Evolutionary conservation across 176 grass and related monocot genomes (phyloP).

Genomic region (Avena sativa): DNA sequence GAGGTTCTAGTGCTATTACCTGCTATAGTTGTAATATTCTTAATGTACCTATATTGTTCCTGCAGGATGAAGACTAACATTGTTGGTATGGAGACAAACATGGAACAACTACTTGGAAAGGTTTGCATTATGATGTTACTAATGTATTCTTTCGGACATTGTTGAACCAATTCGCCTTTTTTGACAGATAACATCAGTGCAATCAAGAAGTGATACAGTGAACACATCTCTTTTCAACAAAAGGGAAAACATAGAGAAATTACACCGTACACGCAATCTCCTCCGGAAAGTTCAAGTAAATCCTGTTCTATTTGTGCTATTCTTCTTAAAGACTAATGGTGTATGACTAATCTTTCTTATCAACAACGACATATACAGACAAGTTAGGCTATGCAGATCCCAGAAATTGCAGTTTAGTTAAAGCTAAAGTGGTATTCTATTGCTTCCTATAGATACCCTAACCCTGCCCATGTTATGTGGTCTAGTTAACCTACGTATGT

Average conservation of each 20-base stretch:
- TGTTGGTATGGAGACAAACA: slow-evolving; percentile 90
- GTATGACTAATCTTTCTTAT: slow-evolving; percentile 21
- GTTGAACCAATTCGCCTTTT: slow-evolving; percentile 28
- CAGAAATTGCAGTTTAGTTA: slow-evolving; percentile 8
- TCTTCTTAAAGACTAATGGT: slow-evolving; percentile 11
- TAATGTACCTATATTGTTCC: slow-evolving; percentile 30
- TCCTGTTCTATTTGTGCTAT: slow-evolving; percentile 37
- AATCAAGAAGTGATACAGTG: slow-evolving; percentile 93
- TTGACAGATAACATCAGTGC: slow-evolving; percentile 88
- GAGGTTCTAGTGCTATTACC: slow-evolving; percentile 36
- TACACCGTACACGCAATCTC: slow-evolving; percentile 95
- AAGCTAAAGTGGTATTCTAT: slow-evolving; percentile 34
- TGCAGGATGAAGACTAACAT: slow-evolving; percentile 98
- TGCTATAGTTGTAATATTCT: slow-evolving; percentile 34
- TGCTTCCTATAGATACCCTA: neutral
- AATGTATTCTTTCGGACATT: slow-evolving; percentile 30
- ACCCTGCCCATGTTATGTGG: neutral
- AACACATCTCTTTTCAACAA: slow-evolving; percentile 98
- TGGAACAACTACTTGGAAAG: slow-evolving; percentile 94
- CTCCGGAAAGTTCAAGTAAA: slow-evolving; percentile 99
- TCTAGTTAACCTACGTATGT: neutral
- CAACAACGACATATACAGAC: neutral
- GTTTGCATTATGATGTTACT: slow-evolving; percentile 47
- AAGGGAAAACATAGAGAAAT: slow-evolving; percentile 97
- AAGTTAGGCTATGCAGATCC: slow-evolving; percentile 16